These are phyloP conservation scores for Achlya hypogyna DNA, from an alignment of 352 stramenopile species.

Conservation along the genomic window DNA sequence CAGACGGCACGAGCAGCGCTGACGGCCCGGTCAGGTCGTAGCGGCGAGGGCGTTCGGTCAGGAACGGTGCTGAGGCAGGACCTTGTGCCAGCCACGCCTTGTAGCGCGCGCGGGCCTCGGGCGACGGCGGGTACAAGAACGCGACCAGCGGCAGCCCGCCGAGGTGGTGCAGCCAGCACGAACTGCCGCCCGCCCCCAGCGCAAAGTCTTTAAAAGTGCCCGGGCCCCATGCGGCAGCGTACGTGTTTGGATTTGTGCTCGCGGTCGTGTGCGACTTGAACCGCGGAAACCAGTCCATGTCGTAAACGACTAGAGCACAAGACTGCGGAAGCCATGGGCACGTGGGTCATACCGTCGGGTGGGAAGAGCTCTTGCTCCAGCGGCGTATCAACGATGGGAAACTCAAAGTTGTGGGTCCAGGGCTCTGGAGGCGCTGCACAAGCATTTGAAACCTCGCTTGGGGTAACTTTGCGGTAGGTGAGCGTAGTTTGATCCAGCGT, in stretches of 20 bases:
- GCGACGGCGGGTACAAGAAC: not conserved
- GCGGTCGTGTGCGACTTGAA: not conserved
- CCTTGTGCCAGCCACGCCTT: not conserved
- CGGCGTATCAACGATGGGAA: not conserved
- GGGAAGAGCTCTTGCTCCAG: not conserved
- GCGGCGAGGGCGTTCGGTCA: no score
- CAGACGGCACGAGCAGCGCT: not conserved
- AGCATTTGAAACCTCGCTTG: not conserved
- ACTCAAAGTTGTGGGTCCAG: not conserved
- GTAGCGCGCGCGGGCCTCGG: not conserved
- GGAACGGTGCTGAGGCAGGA: not conserved
- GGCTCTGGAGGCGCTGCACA: not conserved
- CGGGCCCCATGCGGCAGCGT: not conserved
- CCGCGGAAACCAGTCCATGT: not conserved
- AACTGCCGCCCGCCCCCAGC: not conserved
- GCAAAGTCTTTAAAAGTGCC: not conserved
- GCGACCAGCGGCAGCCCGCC: not conserved
- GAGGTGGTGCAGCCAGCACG: not conserved
- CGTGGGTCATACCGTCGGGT: not conserved
- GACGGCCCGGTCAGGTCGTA: not conserved
- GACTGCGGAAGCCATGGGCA: not conserved
- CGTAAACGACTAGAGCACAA: not conserved
- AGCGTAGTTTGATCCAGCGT: not conserved
- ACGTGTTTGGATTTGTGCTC: not conserved
- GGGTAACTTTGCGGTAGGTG: not conserved